Conservation (phyloP, 1,139 yeast genomes). For the Candida tetrigidarum region DNA sequence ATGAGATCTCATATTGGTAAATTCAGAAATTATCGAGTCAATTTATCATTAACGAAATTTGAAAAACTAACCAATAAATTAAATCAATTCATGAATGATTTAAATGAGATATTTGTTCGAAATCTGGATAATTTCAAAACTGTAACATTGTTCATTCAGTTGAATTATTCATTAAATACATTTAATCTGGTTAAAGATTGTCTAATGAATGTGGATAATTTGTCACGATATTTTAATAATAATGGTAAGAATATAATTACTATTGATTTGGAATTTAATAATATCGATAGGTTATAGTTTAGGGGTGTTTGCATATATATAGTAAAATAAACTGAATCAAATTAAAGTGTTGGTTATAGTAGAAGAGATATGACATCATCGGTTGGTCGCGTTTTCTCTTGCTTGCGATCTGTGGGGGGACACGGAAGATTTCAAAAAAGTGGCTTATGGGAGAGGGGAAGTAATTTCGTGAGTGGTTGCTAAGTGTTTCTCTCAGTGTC, state of each 20-base stretch:
- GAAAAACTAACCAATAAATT: conserved; percentile 19
- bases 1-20: conserved; percentile 12
- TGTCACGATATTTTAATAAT: conserved; percentile 14
- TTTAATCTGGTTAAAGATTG: conserved; percentile 20
- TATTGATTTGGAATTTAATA: conserved; percentile 17
- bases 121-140: conserved; percentile 25
- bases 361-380: no score
- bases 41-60: conserved; percentile 12
- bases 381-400: no score
- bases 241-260: conserved; percentile 15
- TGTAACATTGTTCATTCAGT: conserved; percentile 19
- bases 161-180: conserved; percentile 17
- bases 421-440: no score
- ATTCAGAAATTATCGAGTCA: conserved; percentile 15
- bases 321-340: no score
- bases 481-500: no score
- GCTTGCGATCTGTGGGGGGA: no score
- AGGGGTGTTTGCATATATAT: no score
- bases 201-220: conserved; percentile 16
- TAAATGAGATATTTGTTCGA: not conserved
- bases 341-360: no score
- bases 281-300: not conserved
- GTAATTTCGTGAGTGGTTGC: no score
- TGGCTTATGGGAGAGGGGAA: no score
- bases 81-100: conserved; percentile 24